phyloP scores from a whole-genome alignment of 2,329 filamentous ascomycete genomes.

The Calonectria crousiana region DNA sequence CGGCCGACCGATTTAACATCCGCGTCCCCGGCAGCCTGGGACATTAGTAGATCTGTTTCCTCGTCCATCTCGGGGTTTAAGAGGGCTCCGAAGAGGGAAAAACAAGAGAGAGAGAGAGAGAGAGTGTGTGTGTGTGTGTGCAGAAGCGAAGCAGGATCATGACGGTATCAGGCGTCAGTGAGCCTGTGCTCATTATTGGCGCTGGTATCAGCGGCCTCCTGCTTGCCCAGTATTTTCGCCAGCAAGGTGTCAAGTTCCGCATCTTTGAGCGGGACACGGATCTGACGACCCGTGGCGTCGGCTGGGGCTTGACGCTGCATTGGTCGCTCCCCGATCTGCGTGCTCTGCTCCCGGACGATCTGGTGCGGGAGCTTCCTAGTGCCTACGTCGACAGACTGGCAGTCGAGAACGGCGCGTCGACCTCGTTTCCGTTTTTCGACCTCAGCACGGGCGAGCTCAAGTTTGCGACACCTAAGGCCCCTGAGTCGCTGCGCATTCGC shows the following conservation, averaged over 20 bases:
- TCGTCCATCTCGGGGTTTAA: not conserved
- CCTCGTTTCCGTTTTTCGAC: slow-evolving; percentile 68
- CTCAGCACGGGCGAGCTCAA: slow-evolving; percentile 60
- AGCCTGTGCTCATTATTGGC: slow-evolving; percentile 51
- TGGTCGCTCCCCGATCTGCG: slow-evolving; percentile 69
- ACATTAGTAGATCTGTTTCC: not conserved
- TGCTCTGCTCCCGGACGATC: slow-evolving; percentile 61
- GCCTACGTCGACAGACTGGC: slow-evolving; percentile 67
- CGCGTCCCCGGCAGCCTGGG: not conserved
- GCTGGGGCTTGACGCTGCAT: slow-evolving; percentile 75
- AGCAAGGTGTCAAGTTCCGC: slow-evolving; percentile 53
- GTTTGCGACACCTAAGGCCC: slow-evolving; percentile 56
- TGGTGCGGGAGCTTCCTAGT: slow-evolving; percentile 59
- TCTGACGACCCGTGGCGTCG: slow-evolving; percentile 60
- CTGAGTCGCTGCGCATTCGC: slow-evolving; percentile 59
- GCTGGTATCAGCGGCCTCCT: slow-evolving; percentile 53
- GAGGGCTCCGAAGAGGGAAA: not conserved
- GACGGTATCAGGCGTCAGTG: not conserved
- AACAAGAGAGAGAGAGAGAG: not conserved
- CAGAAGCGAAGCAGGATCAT: not conserved
- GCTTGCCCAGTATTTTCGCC: slow-evolving; percentile 51
- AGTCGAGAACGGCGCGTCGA: slow-evolving; percentile 58
- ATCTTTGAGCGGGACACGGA: slow-evolving; percentile 67
- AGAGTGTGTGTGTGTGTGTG: not conserved
- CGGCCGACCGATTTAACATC: not conserved